Base-by-base conservation (phyloP, 2,329 filamentous ascomycete genomes). In the Colletotrichum sp. region DNA sequence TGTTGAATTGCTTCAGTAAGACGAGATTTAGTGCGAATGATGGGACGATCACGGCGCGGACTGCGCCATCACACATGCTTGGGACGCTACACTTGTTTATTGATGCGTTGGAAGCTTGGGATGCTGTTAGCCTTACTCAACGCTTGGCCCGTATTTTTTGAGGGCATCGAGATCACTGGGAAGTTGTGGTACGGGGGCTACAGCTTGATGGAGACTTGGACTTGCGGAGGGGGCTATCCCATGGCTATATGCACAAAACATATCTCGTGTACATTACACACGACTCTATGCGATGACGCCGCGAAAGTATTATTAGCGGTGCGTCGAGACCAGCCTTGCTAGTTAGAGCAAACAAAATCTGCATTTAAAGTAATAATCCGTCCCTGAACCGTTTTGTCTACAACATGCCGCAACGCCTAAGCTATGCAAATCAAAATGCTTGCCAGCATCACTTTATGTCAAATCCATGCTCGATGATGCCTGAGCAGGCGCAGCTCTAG, bases 1-100 rank as follows among this genome's bases (percentile, higher is more conserved):
- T 87, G 97, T 99, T 67, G 97, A 98, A 80, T 86, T 93, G 67
- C 85, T 92, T 77, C 84, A 86, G 80, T 86, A 82, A 81, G 28
- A 71, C 13, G 32, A 39, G 8, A 73, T 65, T 15, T 55, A 6
- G 36, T 55, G 18, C 43, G 30, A 65, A 65, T 34, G 21, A 71
- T 48, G 43, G n/a, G 57, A 65, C 59, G 52, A 72, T 55, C 21
- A 43, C 13, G 68, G 61, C 72, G 61, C 57, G 28, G 3, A 15
- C 39, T 65, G 36, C 65, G 59, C 48, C 57, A 61, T 48, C 43
- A 67, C 67, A 61, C 48, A 63, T 63, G 36, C 59, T 64, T 32
- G 43, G 36, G 59, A 61, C 59, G 59, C 21, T 52, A 74, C 24
- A 43, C 24, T 67, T 75, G 65, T 74, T 52, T 68, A 65, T 48